Evolutionary conservation across 768 basidiomycete genomes (phyloP), one percentile per base, ranked within the genome.

Genomic region (Heimioporus sp.): DNA sequence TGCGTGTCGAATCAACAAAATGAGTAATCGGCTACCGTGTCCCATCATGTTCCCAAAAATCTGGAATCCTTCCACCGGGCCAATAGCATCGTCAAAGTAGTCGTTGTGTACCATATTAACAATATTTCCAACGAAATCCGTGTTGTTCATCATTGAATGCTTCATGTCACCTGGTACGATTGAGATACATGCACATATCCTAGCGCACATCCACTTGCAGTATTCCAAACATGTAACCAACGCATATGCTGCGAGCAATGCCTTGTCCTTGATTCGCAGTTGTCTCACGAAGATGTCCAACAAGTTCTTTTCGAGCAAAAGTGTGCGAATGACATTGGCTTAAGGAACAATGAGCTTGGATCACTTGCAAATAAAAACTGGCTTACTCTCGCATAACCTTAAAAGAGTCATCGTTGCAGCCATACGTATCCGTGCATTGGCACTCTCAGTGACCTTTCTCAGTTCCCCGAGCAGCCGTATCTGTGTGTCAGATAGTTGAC

Each of bases 21-120:
- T 34, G 34, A 24, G 24, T 5, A 24, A 24, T 24, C 24, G 24
- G 24, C 5, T 41, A 48, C 39, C 30, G 17, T 34, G 19, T 10
- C 15, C n/a, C 48, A 49, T 43, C 6, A 43, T 9, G n/a, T 30
- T 10, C 7, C 30, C n/a, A 19, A 49, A 49, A 16, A 43, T 30
- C 34, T 10, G n/a, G 10, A 43, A 49, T 2, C 48, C 48, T 49
- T 43, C 41, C 2, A 60, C 46, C 13, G 5, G 40, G 12, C 60
- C 63, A 0, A 65, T 36, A 12, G 63, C 60, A 21, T 63, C 63
- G 15, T 65, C 60, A 16, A 64, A 65, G 34, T 49, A 62, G 51
- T 65, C 53, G 7, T 53, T 17, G 37, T 43, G 48, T 11, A 57
- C n/a, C 63, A 64, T 64, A 10, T 41, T 41, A 8, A 64, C 53